A percentile compares a stretch with the other conserved stretches of the same genome.
phyloP scores from a whole-genome alignment of 1,284 basidiomycete species.

The Xerocomus amazonicus region DNA sequence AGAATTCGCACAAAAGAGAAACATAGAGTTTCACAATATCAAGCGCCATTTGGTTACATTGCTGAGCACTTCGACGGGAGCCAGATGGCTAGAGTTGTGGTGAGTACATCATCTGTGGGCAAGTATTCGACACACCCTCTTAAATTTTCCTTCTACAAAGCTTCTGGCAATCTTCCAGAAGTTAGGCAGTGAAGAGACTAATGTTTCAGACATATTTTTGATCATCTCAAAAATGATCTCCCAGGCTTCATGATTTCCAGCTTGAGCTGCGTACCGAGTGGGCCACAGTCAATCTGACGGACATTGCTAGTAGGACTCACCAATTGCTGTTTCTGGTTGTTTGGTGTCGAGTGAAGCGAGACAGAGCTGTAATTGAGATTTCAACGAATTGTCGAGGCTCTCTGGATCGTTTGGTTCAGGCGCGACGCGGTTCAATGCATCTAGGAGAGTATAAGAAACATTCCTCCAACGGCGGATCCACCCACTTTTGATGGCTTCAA shows the following conservation, averaged over 20 bases:
- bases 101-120: conserved; percentile 1
- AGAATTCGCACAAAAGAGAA: conserved; percentile 84
- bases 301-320: conserved; percentile 41
- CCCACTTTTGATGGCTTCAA: conserved; percentile 57
- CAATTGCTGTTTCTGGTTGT: conserved; percentile 57
- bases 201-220: conserved; percentile 67
- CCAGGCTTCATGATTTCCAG: conserved; percentile 76
- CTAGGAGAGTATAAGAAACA: conserved; percentile 31
- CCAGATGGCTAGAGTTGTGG: conserved; percentile 25
- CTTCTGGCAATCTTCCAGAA: conserved; percentile 93
- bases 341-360: conserved; percentile 60
- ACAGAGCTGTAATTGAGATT: conserved; percentile 54
- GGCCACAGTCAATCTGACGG: not conserved
- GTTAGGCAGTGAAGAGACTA: conserved; percentile 75
- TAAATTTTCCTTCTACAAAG: conserved; percentile 90
- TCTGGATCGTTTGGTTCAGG: conserved; percentile 37
- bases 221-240: conserved; percentile 70
- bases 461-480: conserved; percentile 7
- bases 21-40: conserved; percentile 91
- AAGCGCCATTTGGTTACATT: conserved; percentile 87
- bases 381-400: conserved; percentile 42
- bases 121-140: conserved; percentile 53
- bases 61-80: conserved; percentile 70
- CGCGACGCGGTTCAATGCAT: conserved; percentile 40
- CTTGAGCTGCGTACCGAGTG: conserved; percentile 39